Percentiles rank a stretch among this genome's conserved stretches.
Evolutionary conservation across 2,329 filamentous ascomycete species (phyloP).

Genomic region (Fusarium camptoceras): DNA sequence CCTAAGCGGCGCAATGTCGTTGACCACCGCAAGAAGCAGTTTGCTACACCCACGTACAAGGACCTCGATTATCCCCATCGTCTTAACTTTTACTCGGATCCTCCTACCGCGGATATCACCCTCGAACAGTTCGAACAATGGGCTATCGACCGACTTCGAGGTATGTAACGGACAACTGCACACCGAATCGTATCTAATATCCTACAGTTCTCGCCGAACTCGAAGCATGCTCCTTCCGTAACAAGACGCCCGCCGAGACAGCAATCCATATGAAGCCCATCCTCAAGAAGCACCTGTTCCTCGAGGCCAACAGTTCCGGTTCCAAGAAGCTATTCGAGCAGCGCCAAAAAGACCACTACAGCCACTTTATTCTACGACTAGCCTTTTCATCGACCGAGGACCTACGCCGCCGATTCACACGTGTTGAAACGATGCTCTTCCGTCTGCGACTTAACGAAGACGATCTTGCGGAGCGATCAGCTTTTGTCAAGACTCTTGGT

Average conservation of each 20-base stretch:
- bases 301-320: slow-evolving; percentile 78
- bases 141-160: slow-evolving; percentile 91
- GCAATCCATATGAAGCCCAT: slow-evolving; percentile 85
- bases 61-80: slow-evolving; percentile 84
- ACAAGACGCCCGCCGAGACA: slow-evolving; percentile 86
- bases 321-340: slow-evolving; percentile 72
- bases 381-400: slow-evolving; percentile 95
- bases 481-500: slow-evolving; percentile 81
- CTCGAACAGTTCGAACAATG: slow-evolving; percentile 99
- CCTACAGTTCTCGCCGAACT: slow-evolving; percentile 81
- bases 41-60: slow-evolving; percentile 80
- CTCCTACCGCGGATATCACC: slow-evolving; percentile 93
- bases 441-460: slow-evolving; percentile 83
- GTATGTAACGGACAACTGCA: slow-evolving; percentile 57
- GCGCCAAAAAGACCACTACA: slow-evolving; percentile 95
- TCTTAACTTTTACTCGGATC: slow-evolving; percentile 89
- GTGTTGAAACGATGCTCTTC: slow-evolving; percentile 91
- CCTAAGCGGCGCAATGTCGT: slow-evolving; percentile 81
- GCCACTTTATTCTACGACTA: slow-evolving; percentile 93
- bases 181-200: slow-evolving; percentile 12
- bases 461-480: slow-evolving; percentile 75
- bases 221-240: slow-evolving; percentile 95
- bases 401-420: slow-evolving; percentile 83
- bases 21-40: slow-evolving; percentile 88
- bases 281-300: slow-evolving; percentile 86